Base-by-base conservation (phyloP, 169 alveolate species). In the Plasmodium inui region DNA sequence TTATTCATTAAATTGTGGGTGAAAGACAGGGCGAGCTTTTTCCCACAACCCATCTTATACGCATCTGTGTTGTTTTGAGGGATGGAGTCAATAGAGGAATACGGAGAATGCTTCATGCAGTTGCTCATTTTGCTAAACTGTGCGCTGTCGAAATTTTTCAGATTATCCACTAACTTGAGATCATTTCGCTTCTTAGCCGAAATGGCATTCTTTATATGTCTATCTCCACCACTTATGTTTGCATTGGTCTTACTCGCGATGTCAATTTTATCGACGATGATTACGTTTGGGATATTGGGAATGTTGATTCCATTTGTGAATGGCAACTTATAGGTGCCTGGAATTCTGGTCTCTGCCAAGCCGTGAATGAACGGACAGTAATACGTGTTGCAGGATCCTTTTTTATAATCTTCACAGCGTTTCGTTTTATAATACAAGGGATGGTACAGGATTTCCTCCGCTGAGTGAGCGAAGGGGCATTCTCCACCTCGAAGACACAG, bases 391-490 rank as follows among this genome's bases (percentile, higher is more conserved):
- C 98, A 97, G 19, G 86, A 92, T 50, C 98, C 98, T 46, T 95
- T 95, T 76, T 98, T 97, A 94, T 93, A 84, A 67, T 96, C 96
- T 53, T 97, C 95, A 74, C 98, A 97, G 44, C 96, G 95, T 80
- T 97, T 96, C 19, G 99, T 98, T 96, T 98, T 98, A 92, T 97
- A 98, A 67, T 96, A 96, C 76, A 98, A 95, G 0, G 99, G 99
- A 82, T 98, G 99, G 83, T 98, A 98, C 55, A 96, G 92, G 28
- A 97, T 97, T 96, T 98, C 99, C 67, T 98, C 99, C 72, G 96
- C 90, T 41, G 98, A 96, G 88, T 98, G 99, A 0, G 99, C 98
- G 83, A 98, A 98, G 70, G 98, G 98, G 78, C 99, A 98, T 82
- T 95, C 96, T 70, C 96, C 97, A 1, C 98, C 98, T 37, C 98